Evolutionary conservation across 2,329 filamentous ascomycete species (phyloP).

Genomic region (Rhynchosporium secalis): DNA sequence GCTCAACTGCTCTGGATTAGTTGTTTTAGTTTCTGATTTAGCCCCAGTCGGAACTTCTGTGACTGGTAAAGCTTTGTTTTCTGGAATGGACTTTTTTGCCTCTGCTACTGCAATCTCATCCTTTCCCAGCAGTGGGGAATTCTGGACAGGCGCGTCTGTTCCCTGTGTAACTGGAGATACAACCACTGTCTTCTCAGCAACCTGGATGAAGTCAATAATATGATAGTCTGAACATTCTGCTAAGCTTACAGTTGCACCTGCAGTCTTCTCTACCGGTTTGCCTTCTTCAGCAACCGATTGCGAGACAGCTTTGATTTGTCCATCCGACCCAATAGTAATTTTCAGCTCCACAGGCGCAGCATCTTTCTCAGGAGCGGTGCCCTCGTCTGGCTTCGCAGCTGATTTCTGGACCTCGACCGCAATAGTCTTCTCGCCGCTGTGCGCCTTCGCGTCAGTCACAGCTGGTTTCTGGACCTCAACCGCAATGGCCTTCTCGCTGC

Average conservation of each 20-base stretch:
- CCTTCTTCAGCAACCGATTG: conserved; percentile 9
- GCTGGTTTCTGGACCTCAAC: neutral
- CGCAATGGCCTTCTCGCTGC: conserved; percentile 7
- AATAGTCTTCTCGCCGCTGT: neutral
- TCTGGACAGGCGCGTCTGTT: neutral
- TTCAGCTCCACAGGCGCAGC: conserved; percentile 20
- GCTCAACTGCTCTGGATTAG: neutral
- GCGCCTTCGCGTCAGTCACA: neutral
- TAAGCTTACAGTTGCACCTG: neutral
- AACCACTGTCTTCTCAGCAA: neutral
- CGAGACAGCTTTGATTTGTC: conserved; percentile 24
- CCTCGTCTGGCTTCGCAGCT: neutral
- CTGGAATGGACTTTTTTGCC: neutral
- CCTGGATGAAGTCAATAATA: neutral
- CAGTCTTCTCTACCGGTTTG: neutral
- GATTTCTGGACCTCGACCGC: conserved; percentile 3
- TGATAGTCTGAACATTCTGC: neutral
- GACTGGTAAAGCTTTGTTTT: neutral
- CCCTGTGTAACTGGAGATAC: neutral
- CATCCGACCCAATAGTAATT: conserved; percentile 25
- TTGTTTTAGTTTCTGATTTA: neutral
- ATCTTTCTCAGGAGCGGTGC: neutral
- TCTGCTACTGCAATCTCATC: neutral
- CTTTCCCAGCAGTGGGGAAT: neutral
- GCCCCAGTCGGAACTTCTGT: neutral